Conservation (phyloP, 2,329 filamentous ascomycete species). For the Diaporthe vaccinii region DNA sequence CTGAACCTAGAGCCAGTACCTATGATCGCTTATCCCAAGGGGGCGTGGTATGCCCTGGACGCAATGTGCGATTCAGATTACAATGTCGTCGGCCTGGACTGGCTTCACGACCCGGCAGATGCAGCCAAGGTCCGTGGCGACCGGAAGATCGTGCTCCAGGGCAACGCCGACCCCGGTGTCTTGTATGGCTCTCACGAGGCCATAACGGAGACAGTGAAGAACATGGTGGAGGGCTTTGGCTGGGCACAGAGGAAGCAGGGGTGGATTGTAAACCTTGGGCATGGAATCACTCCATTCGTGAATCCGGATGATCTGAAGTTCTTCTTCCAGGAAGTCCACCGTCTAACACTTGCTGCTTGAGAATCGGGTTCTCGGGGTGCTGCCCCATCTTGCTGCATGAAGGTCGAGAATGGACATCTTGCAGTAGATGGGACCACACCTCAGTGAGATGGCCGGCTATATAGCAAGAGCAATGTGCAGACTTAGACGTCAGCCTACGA, state of each 20-base stretch:
- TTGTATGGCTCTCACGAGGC: constrained; percentile 86
- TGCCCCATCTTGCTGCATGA: background rate
- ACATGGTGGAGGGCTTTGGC: constrained; percentile 89
- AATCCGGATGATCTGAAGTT: constrained; percentile 94
- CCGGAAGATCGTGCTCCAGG: constrained; percentile 84
- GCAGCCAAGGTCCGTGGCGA: constrained; percentile 84
- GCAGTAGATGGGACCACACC: background rate
- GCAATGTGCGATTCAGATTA: constrained; percentile 90
- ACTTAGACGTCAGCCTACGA: constrained; percentile 27
- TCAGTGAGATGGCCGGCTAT: background rate
- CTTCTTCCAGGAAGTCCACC: constrained; percentile 93
- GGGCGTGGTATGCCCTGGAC: constrained; percentile 94
- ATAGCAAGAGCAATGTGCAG: constrained; percentile 23
- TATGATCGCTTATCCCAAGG: constrained; percentile 99
- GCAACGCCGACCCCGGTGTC: constrained; percentile 94
- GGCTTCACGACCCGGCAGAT: constrained; percentile 90
- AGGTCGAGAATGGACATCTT: background rate
- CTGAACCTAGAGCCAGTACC: constrained; percentile 85
- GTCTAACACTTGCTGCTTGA: constrained; percentile 65
- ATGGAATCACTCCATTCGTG: constrained; percentile 95
- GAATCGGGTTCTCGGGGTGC: background rate
- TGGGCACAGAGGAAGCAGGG: constrained; percentile 83
- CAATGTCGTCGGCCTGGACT: constrained; percentile 94
- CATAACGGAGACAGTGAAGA: constrained; percentile 85
- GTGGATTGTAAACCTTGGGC: constrained; percentile 97